A percentile compares a stretch with the other conserved stretches of the same genome.
These are phyloP conservation scores for Colletotrichum lindemuthianum DNA, from an alignment of 2,329 filamentous ascomycete species.

Conservation along the genomic window DNA sequence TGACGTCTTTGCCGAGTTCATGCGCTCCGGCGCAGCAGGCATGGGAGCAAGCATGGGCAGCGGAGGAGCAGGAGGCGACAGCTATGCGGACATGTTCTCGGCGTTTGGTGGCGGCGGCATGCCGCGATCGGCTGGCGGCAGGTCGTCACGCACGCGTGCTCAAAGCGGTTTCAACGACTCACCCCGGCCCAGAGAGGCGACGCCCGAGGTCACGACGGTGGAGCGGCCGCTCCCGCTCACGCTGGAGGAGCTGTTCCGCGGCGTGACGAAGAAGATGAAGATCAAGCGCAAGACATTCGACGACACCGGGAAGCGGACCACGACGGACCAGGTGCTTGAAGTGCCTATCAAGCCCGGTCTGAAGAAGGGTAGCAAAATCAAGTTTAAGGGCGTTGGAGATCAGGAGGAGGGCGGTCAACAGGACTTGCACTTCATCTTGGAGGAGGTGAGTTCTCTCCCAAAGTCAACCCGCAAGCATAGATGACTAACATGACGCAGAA, in stretches of 20 bases:
- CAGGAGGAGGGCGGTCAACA: slow-evolving; percentile 96
- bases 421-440: slow-evolving; percentile 93
- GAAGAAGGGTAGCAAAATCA: slow-evolving; percentile 98
- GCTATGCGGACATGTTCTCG: slow-evolving; percentile 66
- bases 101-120: slow-evolving; percentile 55
- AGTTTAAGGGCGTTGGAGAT: slow-evolving; percentile 97
- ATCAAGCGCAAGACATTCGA: slow-evolving; percentile 98
- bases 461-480: too few species aligned
- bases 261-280: slow-evolving; percentile 95
- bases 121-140: slow-evolving; percentile 49
- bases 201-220: slow-evolving; percentile 89
- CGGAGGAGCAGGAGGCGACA: slow-evolving; percentile 53
- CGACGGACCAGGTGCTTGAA: slow-evolving; percentile 89
- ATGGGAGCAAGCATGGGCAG: slow-evolving; percentile 37
- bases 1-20: slow-evolving; percentile 86
- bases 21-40: slow-evolving; percentile 64
- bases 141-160: slow-evolving; percentile 54
- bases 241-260: slow-evolving; percentile 88
- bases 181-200: slow-evolving; percentile 56
- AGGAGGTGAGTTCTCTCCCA: slow-evolving; percentile 74
- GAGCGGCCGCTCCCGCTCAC: slow-evolving; percentile 84
- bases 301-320: slow-evolving; percentile 81
- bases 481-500: slow-evolving; percentile 71
- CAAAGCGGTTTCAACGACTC: slow-evolving; percentile 41
- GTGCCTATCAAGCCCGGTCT: slow-evolving; percentile 95